phyloP scores from a whole-genome alignment of 2,329 filamentous ascomycete species.

The Phaeosphaeriaceae sp. region DNA sequence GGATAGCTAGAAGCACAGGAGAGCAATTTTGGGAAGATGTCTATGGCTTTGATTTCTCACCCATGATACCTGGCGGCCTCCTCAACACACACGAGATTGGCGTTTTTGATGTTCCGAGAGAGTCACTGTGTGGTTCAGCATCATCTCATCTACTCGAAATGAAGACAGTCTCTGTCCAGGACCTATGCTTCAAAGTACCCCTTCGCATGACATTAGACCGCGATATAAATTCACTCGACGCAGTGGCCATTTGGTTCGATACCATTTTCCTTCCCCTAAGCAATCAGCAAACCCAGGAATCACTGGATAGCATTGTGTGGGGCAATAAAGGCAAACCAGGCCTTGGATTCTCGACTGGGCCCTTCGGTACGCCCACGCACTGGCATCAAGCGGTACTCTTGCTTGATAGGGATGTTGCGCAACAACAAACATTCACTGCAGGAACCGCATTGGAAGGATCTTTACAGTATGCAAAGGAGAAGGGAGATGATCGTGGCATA shows the following conservation, averaged over 20 bases:
- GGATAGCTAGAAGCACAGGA: slow-evolving; percentile 75
- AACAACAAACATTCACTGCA: slow-evolving; percentile 45
- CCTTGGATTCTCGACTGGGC: slow-evolving; percentile 89
- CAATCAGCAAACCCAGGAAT: slow-evolving; percentile 30
- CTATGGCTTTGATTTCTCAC: slow-evolving; percentile 92
- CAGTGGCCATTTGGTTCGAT: slow-evolving; percentile 92
- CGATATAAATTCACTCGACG: slow-evolving; percentile 76
- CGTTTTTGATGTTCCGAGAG: slow-evolving; percentile 39
- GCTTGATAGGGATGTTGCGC: slow-evolving; percentile 64
- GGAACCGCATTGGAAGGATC: slow-evolving; percentile 74
- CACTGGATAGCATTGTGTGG: slow-evolving; percentile 68
- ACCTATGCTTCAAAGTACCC: slow-evolving; percentile 75
- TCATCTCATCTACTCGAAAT: slow-evolving; percentile 80
- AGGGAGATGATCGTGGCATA: slow-evolving; percentile 47
- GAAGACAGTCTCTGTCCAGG: slow-evolving; percentile 71
- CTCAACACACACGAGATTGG: slow-evolving; percentile 65
- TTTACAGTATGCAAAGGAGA: slow-evolving; percentile 72
- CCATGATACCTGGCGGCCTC: slow-evolving; percentile 83
- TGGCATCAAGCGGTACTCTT: slow-evolving; percentile 87
- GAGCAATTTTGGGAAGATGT: slow-evolving; percentile 82
- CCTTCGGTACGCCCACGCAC: slow-evolving; percentile 77
- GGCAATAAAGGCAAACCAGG: slow-evolving; percentile 60
- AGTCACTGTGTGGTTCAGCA: slow-evolving; percentile 55
- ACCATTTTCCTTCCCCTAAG: slow-evolving; percentile 78
- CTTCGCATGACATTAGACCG: slow-evolving; percentile 68